Evolutionary conservation across 2,329 filamentous ascomycete genomes (phyloP).

Genomic region (Phialophora macrospora): DNA sequence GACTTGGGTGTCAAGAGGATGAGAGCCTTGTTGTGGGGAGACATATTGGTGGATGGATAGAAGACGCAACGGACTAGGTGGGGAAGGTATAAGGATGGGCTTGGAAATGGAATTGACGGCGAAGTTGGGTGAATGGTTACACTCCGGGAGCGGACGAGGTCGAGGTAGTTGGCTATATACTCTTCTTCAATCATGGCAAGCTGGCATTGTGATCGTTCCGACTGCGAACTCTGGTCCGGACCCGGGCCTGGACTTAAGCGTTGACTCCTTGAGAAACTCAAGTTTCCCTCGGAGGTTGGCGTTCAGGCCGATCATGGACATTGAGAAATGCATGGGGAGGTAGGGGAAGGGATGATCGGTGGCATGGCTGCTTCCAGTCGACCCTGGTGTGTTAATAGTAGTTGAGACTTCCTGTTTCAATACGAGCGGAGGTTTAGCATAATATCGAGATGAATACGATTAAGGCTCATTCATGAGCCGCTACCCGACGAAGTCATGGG

Average conservation of each 20-base stretch:
- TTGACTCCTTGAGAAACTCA: background rate
- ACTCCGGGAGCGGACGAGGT: too few species aligned
- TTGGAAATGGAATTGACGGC: too few species aligned
- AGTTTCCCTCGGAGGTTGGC: background rate
- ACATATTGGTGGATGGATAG: background rate
- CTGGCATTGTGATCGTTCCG: background rate
- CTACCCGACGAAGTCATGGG: background rate
- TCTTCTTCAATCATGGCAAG: too few species aligned
- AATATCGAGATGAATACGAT: background rate
- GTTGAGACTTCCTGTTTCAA: background rate
- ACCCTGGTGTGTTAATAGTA: background rate
- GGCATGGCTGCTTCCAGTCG: background rate
- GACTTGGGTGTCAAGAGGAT: slow-evolving; percentile 31
- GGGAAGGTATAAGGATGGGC: background rate
- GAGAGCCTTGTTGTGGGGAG: slow-evolving; percentile 36
- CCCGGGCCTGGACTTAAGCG: background rate
- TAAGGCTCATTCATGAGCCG: too few species aligned
- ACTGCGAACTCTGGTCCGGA: background rate
- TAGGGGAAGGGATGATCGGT: background rate
- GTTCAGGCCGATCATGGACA: background rate
- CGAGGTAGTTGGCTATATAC: too few species aligned
- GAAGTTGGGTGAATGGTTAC: too few species aligned
- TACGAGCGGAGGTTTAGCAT: slow-evolving; percentile 5
- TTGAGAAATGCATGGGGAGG: background rate
- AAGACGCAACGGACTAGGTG: background rate